Base-by-base conservation (phyloP, 768 basidiomycete species). In the Lactarius sanguifluus region DNA sequence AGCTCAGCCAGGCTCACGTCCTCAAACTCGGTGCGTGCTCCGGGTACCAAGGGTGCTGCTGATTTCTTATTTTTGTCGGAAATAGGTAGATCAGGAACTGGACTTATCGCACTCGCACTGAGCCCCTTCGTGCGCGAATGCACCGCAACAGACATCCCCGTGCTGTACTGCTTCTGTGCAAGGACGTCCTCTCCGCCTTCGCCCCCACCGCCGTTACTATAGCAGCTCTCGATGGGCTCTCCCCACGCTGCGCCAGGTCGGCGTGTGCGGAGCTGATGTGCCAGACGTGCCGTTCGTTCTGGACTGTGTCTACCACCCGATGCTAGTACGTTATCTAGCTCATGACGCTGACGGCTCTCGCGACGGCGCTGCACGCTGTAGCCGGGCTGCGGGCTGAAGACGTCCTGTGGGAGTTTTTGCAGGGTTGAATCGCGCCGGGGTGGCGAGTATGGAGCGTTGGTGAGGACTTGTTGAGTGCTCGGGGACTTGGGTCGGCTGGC, bases 1-100 rank as follows among this genome's bases (percentile, higher is more conserved):
- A 61, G 10, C 77, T 94, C 16, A 71, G 74, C 28, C 69, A 78
- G 7, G 78, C 81, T 7, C 82, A 83, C 72, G 79, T 92, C 34
- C 75, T 93, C 30, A 92, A 94, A 74, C 83, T 94, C 16, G 91
- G 91, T 91, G 66, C 66, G 79, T 60, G 34, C 34, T 25, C 9
- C 58, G 38, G 54, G 55, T 10, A 4, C 54, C 75, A 61, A 34
- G 45, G 20, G n/a, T 32, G 30, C 10, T 25, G 10, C 63, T 25
- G 23, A 23, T 12, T 12, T 25, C 8, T 28, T n/a, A 45, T 23
- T 10, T 20, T 20, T 20, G n/a, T 10, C 23, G 32, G 20, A 59
- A 30, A 61, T 13, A n/a, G 16, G 30, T 30, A 30, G 30, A 30
- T 30, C 30, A 30, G 3, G 30, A 30, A 30, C 30, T 30, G 30